These are phyloP conservation scores for Calocybe gangraenosa DNA, from an alignment of 768 basidiomycete species.

Conservation along the genomic window DNA sequence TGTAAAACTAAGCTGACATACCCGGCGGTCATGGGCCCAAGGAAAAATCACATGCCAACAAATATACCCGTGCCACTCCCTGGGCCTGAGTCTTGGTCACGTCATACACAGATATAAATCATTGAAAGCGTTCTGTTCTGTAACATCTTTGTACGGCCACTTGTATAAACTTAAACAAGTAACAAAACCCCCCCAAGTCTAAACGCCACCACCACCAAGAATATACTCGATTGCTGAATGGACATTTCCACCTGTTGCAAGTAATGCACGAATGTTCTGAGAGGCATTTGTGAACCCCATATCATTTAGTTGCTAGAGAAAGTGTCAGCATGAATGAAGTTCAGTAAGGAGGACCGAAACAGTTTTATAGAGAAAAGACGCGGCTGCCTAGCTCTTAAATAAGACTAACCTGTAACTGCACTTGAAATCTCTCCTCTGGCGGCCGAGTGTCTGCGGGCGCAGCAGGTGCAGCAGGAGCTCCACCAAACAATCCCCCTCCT, in stretches of 20 bases:
- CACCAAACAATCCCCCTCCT: conserved; percentile 22
- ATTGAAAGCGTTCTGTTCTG: too few relatives aligned
- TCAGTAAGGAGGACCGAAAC: neutral
- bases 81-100: too few relatives aligned
- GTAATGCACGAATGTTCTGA: conserved; percentile 86
- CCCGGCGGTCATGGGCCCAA: too few relatives aligned
- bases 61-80: too few relatives aligned
- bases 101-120: too few relatives aligned
- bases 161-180: too few relatives aligned
- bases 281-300: conserved; percentile 92
- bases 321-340: neutral
- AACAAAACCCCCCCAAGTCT: too few relatives aligned
- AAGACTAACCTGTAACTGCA: conserved; percentile 66
- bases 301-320: conserved; percentile 76
- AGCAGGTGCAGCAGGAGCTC: conserved; percentile 28
- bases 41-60: too few relatives aligned
- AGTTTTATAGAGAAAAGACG: neutral
- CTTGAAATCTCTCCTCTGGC: conserved; percentile 90
- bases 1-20: too few relatives aligned
- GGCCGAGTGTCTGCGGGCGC: conserved; percentile 66
- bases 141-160: too few relatives aligned
- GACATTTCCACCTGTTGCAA: conserved; percentile 92
- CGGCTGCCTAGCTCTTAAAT: neutral
- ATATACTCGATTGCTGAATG: conserved; percentile 93
- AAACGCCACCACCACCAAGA: conserved; percentile 64